Base-by-base conservation (phyloP, 176 grass and related monocot species). In the Oryza nivara region DNA sequence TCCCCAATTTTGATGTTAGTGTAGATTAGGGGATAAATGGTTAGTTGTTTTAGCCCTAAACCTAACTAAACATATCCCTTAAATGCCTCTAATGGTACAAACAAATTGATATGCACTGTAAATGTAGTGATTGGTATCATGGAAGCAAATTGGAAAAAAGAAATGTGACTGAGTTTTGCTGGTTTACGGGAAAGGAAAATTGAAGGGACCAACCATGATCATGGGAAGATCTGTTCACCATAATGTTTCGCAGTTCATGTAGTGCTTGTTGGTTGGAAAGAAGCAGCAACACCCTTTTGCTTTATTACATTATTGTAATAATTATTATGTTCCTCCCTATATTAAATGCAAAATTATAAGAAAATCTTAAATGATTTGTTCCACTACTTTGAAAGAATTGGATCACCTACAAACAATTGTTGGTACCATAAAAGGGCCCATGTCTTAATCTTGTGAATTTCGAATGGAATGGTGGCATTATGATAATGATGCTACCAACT, bases 381-480 rank as follows among this genome's bases (percentile, higher is more conserved):
- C 58, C n/a, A 23, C 23, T 63, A 23, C 9, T 23, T 63, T 63
- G n/a, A 63, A 63, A 23, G n/a, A 3, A 23, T 63, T 63, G 58
- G 7, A 63, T 23, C 58, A 63, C 58, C 58, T 63, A 23, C 58
- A 63, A 63, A 63, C 58, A 63, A 23, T 23, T 63, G 58, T 23
- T 8, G 19, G 58, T 23, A 23, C 20, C n/a, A 63, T 63, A 63
- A 63, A 63, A 63, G 1, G 58, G 58, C n/a, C 22, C 19, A 63
- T 30, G 14, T 65, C 32, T 82, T 82, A 47, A n/a, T 73, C 45
- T 30, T 30, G 14, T 73, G 19, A 14, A 49, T 78, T 51, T 61
- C 45, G 0, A 68, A 40, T 48, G 7, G 3, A n/a, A 14, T 52
- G 22, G 44, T 28, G 56, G 46, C 36, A 45, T 38, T 72, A 36